Evolutionary conservation across 805 yeast species (phyloP).

Genomic region (Ogataea philodendri): DNA sequence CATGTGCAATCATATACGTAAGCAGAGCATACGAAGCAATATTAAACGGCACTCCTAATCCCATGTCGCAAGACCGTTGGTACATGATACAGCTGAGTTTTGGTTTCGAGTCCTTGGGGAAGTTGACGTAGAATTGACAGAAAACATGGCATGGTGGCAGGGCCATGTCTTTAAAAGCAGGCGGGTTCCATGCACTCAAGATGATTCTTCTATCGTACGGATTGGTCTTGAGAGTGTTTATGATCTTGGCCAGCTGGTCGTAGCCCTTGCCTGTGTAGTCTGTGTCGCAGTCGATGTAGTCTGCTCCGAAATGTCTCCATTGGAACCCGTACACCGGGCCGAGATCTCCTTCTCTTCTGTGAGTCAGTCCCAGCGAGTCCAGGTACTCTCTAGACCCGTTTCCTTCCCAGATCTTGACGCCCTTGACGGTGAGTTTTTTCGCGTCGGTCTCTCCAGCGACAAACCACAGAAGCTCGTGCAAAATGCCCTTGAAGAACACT

Average conservation of each 20-base stretch:
- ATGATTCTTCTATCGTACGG: conserved; percentile 96
- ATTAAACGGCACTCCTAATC: conserved; percentile 98
- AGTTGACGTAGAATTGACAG: conserved; percentile 89
- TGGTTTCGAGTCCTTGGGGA: conserved; percentile 63
- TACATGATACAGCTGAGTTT: conserved; percentile 83
- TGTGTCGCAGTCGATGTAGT: conserved; percentile 79
- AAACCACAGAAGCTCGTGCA: conserved; percentile 92
- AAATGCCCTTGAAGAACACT: conserved; percentile 85
- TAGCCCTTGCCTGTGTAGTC: conserved; percentile 87
- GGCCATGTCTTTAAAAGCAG: conserved; percentile 92
- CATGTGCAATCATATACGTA: conserved; percentile 92
- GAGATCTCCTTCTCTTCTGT: conserved; percentile 87
- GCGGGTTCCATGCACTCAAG: conserved; percentile 98
- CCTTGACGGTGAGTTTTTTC: conserved; percentile 68
- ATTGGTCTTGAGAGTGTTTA: conserved; percentile 74
- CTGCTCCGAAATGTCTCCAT: conserved; percentile 99
- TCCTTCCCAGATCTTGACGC: conserved; percentile 99
- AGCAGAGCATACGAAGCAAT: conserved; percentile 94
- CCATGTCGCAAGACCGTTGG: conserved; percentile 99
- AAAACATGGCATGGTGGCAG: conserved; percentile 98
- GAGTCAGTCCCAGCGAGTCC: conserved; percentile 74
- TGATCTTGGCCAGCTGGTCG: conserved; percentile 83
- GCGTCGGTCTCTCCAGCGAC: conserved; percentile 88
- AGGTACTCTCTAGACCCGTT: conserved; percentile 92
- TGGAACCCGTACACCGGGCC: conserved; percentile 99